Evolutionary conservation across 1,284 basidiomycete species (phyloP).

Genomic region (Tremellales sp.): DNA sequence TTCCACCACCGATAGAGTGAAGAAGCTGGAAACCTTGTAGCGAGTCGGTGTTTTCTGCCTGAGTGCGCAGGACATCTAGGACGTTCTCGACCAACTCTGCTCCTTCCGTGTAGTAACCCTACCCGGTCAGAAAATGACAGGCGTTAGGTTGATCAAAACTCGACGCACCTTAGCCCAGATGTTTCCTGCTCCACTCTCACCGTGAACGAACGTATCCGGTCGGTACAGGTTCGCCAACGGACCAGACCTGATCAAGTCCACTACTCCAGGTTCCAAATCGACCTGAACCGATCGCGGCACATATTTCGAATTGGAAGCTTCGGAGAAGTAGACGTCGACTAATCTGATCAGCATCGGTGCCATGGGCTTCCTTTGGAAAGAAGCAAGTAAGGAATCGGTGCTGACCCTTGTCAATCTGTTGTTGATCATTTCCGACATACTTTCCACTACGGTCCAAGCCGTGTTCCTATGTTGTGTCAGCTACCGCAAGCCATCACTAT

Average conservation of each 20-base stretch:
- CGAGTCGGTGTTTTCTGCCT: conserved; percentile 76
- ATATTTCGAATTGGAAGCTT: conserved; percentile 53
- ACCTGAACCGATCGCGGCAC: conserved; percentile 92
- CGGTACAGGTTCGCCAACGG: conserved; percentile 61
- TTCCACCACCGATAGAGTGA: conserved; percentile 92
- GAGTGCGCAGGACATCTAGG: conserved; percentile 67
- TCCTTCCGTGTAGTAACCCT: conserved; percentile 54
- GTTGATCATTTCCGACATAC: conserved; percentile 39
- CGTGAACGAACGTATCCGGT: conserved; percentile 79
- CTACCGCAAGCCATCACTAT: neutral
- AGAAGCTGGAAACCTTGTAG: conserved; percentile 92
- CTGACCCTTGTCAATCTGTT: conserved; percentile 39
- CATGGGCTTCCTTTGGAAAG: neutral
- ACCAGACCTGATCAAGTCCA: conserved; percentile 63
- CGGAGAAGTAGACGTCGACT: conserved; percentile 50
- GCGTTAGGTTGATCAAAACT: too few relatives aligned
- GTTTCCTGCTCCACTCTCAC: conserved; percentile 75
- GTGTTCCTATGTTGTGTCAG: conserved; percentile 37
- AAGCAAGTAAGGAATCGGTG: conserved; percentile 1
- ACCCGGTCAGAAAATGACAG: conserved; percentile 86
- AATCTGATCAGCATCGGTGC: neutral
- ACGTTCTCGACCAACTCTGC: conserved; percentile 88
- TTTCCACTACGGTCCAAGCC: conserved; percentile 42
- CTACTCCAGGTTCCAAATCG: conserved; percentile 87
- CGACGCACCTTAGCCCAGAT: conserved; percentile 87